A percentile compares a stretch with the other conserved stretches of the same genome.
Conservation (phyloP, 805 yeast genomes). For the Candida andamanensis region DNA sequence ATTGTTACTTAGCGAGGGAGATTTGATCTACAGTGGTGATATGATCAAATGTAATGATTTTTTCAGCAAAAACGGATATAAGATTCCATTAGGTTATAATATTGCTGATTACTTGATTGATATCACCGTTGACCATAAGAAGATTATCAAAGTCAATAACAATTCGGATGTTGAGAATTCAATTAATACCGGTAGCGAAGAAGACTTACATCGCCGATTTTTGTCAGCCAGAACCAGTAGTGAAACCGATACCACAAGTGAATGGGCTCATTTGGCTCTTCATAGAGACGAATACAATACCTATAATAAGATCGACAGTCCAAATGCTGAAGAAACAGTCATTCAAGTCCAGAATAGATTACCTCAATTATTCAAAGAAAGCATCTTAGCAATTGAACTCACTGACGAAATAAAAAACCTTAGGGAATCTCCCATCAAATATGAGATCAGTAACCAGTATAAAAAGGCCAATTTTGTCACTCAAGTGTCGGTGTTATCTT, state of each 20-base stretch:
- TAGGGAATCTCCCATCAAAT: slow-evolving; percentile 18
- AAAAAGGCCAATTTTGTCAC: slow-evolving; percentile 53
- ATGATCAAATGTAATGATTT: slow-evolving; percentile 70
- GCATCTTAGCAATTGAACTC: slow-evolving; percentile 38
- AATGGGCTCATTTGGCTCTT: slow-evolving; percentile 82
- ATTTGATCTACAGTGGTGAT: slow-evolving; percentile 83
- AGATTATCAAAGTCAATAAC: slow-evolving; percentile 19
- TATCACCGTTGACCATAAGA: slow-evolving; percentile 65
- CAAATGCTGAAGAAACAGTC: slow-evolving; percentile 19
- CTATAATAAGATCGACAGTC: slow-evolving; percentile 16
- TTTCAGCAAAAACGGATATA: slow-evolving; percentile 68
- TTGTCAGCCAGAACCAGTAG: slow-evolving; percentile 15
- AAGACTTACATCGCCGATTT: slow-evolving; percentile 28
- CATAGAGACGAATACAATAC: slow-evolving; percentile 65
- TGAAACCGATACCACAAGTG: slow-evolving; percentile 58
- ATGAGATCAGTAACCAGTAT: slow-evolving; percentile 28
- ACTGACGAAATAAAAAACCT: slow-evolving; percentile 30
- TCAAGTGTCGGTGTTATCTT: slow-evolving; percentile 71
- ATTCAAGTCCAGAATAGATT: slow-evolving; percentile 23
- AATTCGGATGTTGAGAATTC: slow-evolving; percentile 10
- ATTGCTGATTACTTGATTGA: slow-evolving; percentile 93
- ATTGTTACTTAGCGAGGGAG: slow-evolving; percentile 77
- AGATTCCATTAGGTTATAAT: slow-evolving; percentile 86
- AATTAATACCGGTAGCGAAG: slow-evolving; percentile 11
- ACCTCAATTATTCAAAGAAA: slow-evolving; percentile 31